Evolutionary conservation across 257 asterid genomes (phyloP).

Genomic region (Nicotiana sylvestris): DNA sequence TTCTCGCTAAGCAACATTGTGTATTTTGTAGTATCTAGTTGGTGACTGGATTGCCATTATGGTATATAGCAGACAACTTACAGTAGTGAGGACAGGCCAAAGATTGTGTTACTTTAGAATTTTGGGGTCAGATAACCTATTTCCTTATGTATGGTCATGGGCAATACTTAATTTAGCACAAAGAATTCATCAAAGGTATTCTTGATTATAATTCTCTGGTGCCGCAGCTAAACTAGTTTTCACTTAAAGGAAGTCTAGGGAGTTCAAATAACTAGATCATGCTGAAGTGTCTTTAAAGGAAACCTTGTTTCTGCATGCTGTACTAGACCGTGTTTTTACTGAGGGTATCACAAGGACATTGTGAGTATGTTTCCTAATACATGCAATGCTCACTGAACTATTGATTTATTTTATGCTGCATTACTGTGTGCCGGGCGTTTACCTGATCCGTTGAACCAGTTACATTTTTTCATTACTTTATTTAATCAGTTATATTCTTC

Average conservation of each 20-base stretch:
- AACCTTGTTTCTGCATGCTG: not conserved
- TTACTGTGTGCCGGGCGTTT: not conserved
- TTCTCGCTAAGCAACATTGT: not conserved
- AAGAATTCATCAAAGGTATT: not conserved
- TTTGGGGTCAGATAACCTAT: not conserved
- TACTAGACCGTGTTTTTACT: not conserved
- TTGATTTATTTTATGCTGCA: not conserved
- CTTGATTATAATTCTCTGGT: not conserved
- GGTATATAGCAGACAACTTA: not conserved
- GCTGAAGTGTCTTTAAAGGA: not conserved
- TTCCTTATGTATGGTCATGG: not conserved
- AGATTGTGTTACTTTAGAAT: not conserved
- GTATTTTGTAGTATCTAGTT: not conserved
- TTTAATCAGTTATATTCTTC: not conserved
- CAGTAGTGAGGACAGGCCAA: not conserved
- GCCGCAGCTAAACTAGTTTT: not conserved
- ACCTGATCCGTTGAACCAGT: not conserved
- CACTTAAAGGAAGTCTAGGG: not conserved
- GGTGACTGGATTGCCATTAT: not conserved
- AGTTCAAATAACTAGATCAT: not conserved
- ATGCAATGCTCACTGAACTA: not conserved
- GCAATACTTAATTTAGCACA: not conserved
- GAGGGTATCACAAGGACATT: not conserved
- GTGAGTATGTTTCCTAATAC: not conserved
- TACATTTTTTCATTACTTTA: not conserved